Conservation (phyloP, 345 rosid species). For the Aquilaria sinensis region DNA sequence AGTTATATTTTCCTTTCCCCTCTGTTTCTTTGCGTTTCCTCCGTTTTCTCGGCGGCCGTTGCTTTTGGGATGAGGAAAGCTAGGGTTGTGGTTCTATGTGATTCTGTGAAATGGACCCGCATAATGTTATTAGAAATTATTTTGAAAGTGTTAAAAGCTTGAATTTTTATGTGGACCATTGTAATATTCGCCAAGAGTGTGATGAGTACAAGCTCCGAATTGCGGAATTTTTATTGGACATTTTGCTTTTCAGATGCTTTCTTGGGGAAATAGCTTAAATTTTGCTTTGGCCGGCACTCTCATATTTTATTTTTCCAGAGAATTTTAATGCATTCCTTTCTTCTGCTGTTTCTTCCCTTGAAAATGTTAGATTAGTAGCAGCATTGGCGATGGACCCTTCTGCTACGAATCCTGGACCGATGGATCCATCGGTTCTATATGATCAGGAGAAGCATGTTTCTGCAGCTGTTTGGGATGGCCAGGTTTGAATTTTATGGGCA, state of each 20-base stretch:
- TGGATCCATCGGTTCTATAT: constrained; percentile 51
- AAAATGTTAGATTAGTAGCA: constrained; percentile 9
- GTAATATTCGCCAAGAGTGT: background rate
- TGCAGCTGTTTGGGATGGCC: constrained; percentile 82
- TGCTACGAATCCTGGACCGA: constrained; percentile 61
- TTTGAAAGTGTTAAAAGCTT: background rate
- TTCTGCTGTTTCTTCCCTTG: background rate
- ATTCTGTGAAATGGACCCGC: background rate
- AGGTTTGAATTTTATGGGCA: constrained; percentile 26
- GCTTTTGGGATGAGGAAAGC: background rate
- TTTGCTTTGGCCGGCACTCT: constrained; percentile 4
- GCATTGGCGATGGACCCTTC: constrained; percentile 37
- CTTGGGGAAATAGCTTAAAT: constrained; percentile 2
- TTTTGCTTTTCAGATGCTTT: constrained; percentile 5
- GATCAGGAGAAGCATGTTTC: constrained; percentile 89
- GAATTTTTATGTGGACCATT: background rate
- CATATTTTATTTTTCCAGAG: too few species aligned
- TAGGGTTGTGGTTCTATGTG: constrained; percentile 2
- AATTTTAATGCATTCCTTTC: background rate
- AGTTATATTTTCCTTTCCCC: background rate
- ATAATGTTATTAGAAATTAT: background rate
- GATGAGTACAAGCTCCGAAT: background rate
- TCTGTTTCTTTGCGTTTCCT: constrained; percentile 13
- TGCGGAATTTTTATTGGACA: constrained; percentile 7
- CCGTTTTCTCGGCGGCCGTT: constrained; percentile 9